These are phyloP conservation scores for Erythrobasidium yunnanense DNA, from an alignment of 768 basidiomycete genomes.

Conservation along the genomic window DNA sequence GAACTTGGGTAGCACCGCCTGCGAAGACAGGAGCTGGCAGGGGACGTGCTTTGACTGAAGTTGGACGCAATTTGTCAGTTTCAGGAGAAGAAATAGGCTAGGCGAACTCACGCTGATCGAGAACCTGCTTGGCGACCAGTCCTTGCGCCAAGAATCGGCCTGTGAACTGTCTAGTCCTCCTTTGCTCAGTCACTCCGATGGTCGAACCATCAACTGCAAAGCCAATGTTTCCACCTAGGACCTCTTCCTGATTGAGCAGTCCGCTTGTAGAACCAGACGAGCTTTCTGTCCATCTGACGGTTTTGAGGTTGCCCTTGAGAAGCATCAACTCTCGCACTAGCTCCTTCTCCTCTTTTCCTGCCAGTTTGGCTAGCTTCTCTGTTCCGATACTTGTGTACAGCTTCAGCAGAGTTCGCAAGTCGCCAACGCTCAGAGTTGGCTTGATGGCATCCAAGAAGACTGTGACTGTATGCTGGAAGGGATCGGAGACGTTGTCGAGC, in stretches of 20 bases:
- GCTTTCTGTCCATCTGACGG: slow-evolving; percentile 51
- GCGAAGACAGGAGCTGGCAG: too few species aligned
- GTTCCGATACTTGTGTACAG: slow-evolving; percentile 89
- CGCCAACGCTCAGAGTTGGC: slow-evolving; percentile 65
- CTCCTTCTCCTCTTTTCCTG: slow-evolving; percentile 84
- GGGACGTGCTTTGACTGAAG: too few species aligned
- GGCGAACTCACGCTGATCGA: slow-evolving; percentile 20
- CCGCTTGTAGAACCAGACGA: slow-evolving; percentile 25
- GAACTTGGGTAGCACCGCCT: too few species aligned
- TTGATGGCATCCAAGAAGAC: slow-evolving; percentile 74
- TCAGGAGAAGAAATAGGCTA: not conserved
- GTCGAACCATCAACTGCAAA: slow-evolving; percentile 62
- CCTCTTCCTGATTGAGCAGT: slow-evolving; percentile 71
- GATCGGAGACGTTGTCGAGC: slow-evolving; percentile 48
- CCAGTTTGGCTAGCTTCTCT: slow-evolving; percentile 79
- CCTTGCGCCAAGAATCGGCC: slow-evolving; percentile 9
- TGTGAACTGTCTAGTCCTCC: slow-evolving; percentile 19
- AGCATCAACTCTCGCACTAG: slow-evolving; percentile 95
- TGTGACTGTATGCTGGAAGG: slow-evolving; percentile 69
- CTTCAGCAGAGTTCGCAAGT: slow-evolving; percentile 81
- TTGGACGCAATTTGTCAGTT: too few species aligned
- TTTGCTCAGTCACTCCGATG: slow-evolving; percentile 25
- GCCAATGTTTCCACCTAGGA: slow-evolving; percentile 84
- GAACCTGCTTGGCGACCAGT: slow-evolving; percentile 3
- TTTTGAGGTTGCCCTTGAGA: slow-evolving; percentile 76